Percentiles rank a stretch among this genome's conserved stretches.
Conservation (phyloP, 2,329 filamentous ascomycete genomes). For the Tolypocladium inflatum region DNA sequence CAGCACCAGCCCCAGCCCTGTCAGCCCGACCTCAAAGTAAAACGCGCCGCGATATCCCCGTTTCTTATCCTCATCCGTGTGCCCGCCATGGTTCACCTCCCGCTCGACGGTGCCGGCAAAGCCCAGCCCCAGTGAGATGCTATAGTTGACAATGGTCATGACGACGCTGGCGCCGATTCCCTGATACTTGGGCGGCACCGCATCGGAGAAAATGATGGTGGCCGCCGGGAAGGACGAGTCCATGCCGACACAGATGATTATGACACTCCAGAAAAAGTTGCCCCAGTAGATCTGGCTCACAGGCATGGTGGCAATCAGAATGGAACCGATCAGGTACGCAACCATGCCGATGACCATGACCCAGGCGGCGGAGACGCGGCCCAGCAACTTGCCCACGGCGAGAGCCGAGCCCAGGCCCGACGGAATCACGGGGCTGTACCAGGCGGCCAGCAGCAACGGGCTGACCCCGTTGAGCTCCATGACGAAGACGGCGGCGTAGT, state of each 20-base stretch:
- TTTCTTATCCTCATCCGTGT: constrained; percentile 13
- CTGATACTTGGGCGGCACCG: constrained; percentile 28
- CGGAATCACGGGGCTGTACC: too few species aligned
- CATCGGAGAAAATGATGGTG: constrained; percentile 45
- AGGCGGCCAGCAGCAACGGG: too few species aligned
- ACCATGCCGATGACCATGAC: too few species aligned
- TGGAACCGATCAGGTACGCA: too few species aligned
- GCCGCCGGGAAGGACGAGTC: constrained; percentile 54
- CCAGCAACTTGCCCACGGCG: too few species aligned
- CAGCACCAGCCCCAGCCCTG: constrained; percentile 23
- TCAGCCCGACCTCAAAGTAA: constrained; percentile 29
- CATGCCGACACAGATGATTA: constrained; percentile 30
- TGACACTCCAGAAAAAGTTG: constrained; percentile 28
- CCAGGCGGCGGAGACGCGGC: too few species aligned
- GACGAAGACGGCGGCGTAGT: too few species aligned
- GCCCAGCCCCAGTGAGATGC: constrained; percentile 51
- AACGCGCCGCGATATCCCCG: constrained; percentile 26
- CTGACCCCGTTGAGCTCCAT: too few species aligned
- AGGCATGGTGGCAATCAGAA: too few species aligned
- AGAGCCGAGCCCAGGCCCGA: too few species aligned
- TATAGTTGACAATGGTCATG: constrained; percentile 54
- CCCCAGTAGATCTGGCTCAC: too few species aligned
- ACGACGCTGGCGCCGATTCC: constrained; percentile 38
- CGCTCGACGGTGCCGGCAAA: constrained; percentile 51
- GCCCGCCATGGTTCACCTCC: constrained; percentile 14